Evolutionary conservation across 208 protist species (phyloP), one percentile per base, ranked within the genome.

Genomic region (Angomonas desouzai): DNA sequence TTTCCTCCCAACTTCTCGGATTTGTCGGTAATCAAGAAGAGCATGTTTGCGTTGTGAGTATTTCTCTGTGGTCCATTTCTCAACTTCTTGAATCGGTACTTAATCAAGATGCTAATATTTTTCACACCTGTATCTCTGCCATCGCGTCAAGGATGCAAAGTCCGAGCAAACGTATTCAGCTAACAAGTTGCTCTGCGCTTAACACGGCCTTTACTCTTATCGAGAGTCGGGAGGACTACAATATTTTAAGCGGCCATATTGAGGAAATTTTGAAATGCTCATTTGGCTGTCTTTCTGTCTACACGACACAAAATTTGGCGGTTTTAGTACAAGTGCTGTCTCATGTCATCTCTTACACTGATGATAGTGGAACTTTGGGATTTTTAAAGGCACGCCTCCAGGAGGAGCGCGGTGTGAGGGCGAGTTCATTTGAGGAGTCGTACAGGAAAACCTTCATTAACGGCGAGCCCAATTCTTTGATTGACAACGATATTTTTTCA

Each of bases 401-500:
- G 36, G 20, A 55, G 2, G 79, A 90, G 60, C 55, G 85, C 56
- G 49, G 48, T 13, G 49, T 45, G 23, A 69, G 81, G 28, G 73
- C 74, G 27, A 53, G 69, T 45, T 49, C 59, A 18, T 95, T 95
- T 75, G 84, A 88, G 60, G 67, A 72, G 60, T 80, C 84, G 9
- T 95, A 95, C 62, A 57, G 68, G 20, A 64, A 59, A 22, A 62
- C 68, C 20, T 92, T 85, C 60, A 74, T 92, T 22, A 66, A 76
- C 28, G 68, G 81, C 28, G 53, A 63, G 30, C 68, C 76, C 6
- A 95, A 95, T 64, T 65, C 55, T 9, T 62, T 86, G 0, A 47
- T 95, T 13, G 81, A 95, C 64, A 91, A 90, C 47, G 89, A 95
- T 74, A 66, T 95, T 27, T 93, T 95, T 66, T 82, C 78, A 0